phyloP scores from a whole-genome alignment of 768 basidiomycete species.

The Podaxis sp. region DNA sequence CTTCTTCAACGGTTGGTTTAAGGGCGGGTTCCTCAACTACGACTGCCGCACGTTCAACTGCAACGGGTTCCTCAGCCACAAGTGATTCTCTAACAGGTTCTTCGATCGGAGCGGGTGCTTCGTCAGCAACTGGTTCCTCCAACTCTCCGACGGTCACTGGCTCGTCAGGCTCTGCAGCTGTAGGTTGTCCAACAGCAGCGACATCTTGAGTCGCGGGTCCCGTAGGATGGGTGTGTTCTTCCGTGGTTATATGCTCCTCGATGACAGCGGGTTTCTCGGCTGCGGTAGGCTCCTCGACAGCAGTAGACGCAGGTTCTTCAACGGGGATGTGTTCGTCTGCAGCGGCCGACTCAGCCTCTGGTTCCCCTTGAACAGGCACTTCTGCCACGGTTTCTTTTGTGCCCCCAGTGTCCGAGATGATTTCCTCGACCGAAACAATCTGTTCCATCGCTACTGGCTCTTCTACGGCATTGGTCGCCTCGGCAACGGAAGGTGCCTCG shows the following conservation, averaged over 20 bases:
- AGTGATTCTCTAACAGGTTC: constrained; percentile 12
- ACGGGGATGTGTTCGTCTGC: too few relatives aligned
- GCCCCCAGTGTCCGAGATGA: too few relatives aligned
- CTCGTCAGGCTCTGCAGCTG: background rate
- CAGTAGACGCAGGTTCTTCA: background rate
- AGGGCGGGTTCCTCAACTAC: background rate
- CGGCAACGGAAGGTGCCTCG: constrained; percentile 8
- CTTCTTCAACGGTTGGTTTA: background rate
- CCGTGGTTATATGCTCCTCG: background rate
- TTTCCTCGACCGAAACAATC: too few relatives aligned
- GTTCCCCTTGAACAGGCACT: too few relatives aligned
- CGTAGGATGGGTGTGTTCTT: background rate
- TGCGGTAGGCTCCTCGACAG: background rate
- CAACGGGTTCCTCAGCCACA: background rate
- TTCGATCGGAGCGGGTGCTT: background rate
- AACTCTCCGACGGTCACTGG: too few relatives aligned
- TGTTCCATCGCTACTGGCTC: too few relatives aligned
- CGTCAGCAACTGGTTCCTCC: too few relatives aligned
- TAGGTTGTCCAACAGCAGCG: background rate
- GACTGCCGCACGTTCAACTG: background rate
- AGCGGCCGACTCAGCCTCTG: too few relatives aligned
- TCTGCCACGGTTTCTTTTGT: too few relatives aligned
- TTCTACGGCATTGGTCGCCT: background rate
- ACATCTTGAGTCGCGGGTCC: too few relatives aligned
- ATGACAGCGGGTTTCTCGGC: background rate